Evolutionary conservation across 2,329 filamentous ascomycete genomes (phyloP).

Genomic region (Trichoderma citrinoviride): DNA sequence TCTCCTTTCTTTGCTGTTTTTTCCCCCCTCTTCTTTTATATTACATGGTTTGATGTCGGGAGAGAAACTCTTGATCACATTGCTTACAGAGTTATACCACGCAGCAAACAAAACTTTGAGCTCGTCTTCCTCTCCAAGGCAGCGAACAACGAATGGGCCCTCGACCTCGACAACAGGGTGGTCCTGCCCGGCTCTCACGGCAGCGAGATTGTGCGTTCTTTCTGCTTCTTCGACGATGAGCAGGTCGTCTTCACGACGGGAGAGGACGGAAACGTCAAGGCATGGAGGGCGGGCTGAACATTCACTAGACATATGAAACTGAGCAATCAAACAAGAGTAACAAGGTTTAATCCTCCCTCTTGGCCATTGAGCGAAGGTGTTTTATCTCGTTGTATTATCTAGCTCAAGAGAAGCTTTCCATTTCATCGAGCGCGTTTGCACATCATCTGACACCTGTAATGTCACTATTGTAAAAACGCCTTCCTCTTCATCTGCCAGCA

Average conservation of each 20-base stretch:
- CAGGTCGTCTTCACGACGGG: conserved; percentile 58
- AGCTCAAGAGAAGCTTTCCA: background rate
- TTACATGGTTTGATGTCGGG: background rate
- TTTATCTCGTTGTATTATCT: background rate
- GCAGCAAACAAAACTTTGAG: conserved; percentile 56
- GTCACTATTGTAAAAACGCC: too few species aligned
- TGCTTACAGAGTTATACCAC: background rate
- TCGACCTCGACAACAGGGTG: conserved; percentile 56
- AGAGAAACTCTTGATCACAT: too few species aligned
- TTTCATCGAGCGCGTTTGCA: background rate
- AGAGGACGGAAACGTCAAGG: conserved; percentile 57
- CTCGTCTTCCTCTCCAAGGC: conserved; percentile 57
- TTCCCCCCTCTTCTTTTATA: conserved; percentile 1
- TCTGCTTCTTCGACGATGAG: conserved; percentile 61
- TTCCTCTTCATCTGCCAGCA: background rate
- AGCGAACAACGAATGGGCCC: conserved; percentile 47
- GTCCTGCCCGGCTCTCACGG: conserved; percentile 62
- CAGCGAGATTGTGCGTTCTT: conserved; percentile 61
- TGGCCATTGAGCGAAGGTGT: background rate
- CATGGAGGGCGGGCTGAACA: conserved; percentile 46
- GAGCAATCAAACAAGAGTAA: background rate
- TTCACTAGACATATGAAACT: background rate
- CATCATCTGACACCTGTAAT: background rate
- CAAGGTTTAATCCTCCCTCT: background rate
- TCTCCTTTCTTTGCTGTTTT: background rate